Conservation (phyloP, 768 basidiomycete genomes). For the Hygrophorus russula region DNA sequence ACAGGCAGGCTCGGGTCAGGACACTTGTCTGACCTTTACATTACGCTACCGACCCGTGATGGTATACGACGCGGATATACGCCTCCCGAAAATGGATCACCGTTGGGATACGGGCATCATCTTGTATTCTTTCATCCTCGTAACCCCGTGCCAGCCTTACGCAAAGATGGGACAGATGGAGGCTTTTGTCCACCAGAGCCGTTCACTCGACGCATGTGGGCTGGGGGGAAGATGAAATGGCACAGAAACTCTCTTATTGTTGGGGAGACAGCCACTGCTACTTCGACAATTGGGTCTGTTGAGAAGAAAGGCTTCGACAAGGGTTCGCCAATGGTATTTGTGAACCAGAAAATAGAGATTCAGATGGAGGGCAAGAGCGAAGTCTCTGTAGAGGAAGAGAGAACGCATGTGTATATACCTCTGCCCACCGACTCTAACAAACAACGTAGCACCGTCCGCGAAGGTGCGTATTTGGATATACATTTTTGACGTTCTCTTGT, state of each 20-base stretch:
- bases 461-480: conserved; percentile 6
- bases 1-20: too few relatives aligned
- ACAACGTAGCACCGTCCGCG: conserved; percentile 26
- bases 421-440: conserved; percentile 18
- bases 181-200: conserved; percentile 65
- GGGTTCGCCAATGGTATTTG: conserved; percentile 62
- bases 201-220: conserved; percentile 77
- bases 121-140: conserved; percentile 67
- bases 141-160: conserved; percentile 42
- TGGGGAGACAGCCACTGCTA: conserved; percentile 40
- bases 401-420: conserved; percentile 56
- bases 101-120: conserved; percentile 54
- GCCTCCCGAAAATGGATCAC: conserved; percentile 27
- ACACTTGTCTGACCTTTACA: conserved; percentile 36
- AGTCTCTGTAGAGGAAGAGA: conserved; percentile 48
- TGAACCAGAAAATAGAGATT: conserved; percentile 52
- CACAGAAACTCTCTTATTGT: conserved; percentile 34
- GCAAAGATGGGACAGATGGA: conserved; percentile 62
- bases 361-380: conserved; percentile 29
- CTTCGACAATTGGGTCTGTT: conserved; percentile 36
- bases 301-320: conserved; percentile 56
- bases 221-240: conserved; percentile 60
- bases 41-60: conserved; percentile 66
- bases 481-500: conserved; percentile 2
- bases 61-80: conserved; percentile 29